Base-by-base conservation (phyloP, 371 early-diverging fungal genomes). In the Mortierella sp. region DNA sequence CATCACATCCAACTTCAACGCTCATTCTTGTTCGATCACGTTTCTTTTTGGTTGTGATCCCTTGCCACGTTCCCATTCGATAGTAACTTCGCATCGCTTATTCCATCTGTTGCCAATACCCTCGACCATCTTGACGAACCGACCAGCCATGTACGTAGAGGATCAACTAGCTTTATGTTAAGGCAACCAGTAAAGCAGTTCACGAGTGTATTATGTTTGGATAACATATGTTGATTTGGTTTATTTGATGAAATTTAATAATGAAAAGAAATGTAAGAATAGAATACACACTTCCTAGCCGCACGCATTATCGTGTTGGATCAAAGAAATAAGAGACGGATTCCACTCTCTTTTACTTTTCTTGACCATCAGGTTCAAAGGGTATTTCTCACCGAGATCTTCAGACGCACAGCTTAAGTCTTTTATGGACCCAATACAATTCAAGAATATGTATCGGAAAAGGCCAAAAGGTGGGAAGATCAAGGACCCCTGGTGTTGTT, bases 271-370 rank as follows among this genome's bases (percentile, higher is more conserved):
- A 69, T 60, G 76, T 83, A 59, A 67, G 72, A 63, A 64, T 30
- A 52, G 58, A 49, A 43, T 52, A 68, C 69, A 72, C 81, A 65
- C 81, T 80, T 43, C 81, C 81, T 80, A 58, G 61, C 66, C 81
- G 81, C 81, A 80, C 81, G 81, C 81, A 80, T 80, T 80, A 80
- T 75, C 81, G 81, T 80, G 81, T 80, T 68, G 49, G 61, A 67
- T 75, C 35, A 24, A 9, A 54, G 49, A 51, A 43, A 68, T 18
- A 8, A 62, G 62, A 65, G 49, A 40, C 51, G 59, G 47, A 35
- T 30, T 24, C 52, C 40, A 62, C 52, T 59, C 58, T 45, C 20
- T 43, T 43, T 10, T 18, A 58, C 24, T 54, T 22, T 57, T 65
- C 62, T 60, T 54, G 49, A 74, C 68, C 73, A 59, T 80, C 81